phyloP scores from a whole-genome alignment of 495 filamentous ascomycete genomes.

The Lentithecium fluviatile region DNA sequence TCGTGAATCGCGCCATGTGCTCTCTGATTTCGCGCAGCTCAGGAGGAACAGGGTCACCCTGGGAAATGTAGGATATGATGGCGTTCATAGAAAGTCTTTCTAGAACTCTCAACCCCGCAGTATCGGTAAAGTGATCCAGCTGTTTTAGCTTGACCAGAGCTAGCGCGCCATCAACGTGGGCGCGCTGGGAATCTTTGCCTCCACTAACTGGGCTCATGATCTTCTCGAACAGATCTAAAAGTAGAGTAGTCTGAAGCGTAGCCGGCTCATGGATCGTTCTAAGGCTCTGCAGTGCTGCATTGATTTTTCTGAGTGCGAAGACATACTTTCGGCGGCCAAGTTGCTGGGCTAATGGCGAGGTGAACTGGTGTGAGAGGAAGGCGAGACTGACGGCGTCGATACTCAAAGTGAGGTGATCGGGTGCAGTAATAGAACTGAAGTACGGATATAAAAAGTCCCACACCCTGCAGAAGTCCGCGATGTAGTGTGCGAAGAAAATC shows the following conservation, averaged over 20 bases:
- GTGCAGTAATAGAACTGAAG: background rate
- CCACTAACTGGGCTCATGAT: conserved; percentile 1
- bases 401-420: conserved; percentile 17
- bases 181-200: background rate
- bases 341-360: conserved; percentile 17
- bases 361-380: conserved; percentile 21
- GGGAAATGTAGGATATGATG: conserved; percentile 35
- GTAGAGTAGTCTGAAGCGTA: conserved; percentile 12
- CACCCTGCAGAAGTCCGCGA: conserved; percentile 10
- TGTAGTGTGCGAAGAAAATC: conserved; percentile 29
- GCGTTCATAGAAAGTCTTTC: conserved; percentile 34
- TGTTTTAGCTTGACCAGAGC: conserved; percentile 38
- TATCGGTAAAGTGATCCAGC: conserved; percentile 19
- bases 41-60: conserved; percentile 23
- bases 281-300: conserved; percentile 2
- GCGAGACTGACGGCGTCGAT: conserved; percentile 33
- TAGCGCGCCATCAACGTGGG: conserved; percentile 40
- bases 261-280: background rate
- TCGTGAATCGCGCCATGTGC: conserved; percentile 24
- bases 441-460: conserved; percentile 28
- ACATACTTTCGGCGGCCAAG: conserved; percentile 25
- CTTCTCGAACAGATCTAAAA: conserved; percentile 29
- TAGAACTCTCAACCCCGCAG: conserved; percentile 22
- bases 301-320: conserved; percentile 15
- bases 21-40: conserved; percentile 31